Conservation (phyloP, 2,329 filamentous ascomycete genomes). For the Colletotrichum viniferum region DNA sequence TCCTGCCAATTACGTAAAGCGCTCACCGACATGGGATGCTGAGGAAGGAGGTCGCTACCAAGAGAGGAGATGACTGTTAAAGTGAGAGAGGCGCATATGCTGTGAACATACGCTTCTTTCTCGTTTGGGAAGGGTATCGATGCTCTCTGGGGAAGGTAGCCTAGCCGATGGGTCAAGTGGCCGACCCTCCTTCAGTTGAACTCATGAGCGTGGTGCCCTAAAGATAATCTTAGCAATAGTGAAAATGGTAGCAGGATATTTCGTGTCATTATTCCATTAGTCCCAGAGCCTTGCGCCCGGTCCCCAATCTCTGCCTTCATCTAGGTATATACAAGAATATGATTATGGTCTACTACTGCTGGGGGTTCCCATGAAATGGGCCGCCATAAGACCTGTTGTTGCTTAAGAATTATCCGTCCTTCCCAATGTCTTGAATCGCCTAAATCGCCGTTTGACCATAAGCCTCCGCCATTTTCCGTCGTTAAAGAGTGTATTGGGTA, state of each 20-base stretch:
- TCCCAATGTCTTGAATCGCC: background rate
- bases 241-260: background rate
- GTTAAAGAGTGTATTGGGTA: conserved; percentile 9
- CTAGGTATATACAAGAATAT: conserved; percentile 10
- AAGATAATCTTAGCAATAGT: too few relatives aligned
- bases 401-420: background rate
- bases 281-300: background rate
- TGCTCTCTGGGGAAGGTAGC: background rate
- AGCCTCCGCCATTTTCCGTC: background rate
- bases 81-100: background rate
- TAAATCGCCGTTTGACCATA: background rate
- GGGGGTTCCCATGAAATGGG: background rate
- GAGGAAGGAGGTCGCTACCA: background rate
- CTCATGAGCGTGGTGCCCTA: too few relatives aligned
- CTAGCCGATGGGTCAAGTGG: background rate
- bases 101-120: background rate
- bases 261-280: background rate
- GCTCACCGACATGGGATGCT: background rate
- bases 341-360: background rate
- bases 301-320: background rate
- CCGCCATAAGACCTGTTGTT: background rate
- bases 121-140: fast-evolving
- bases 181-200: background rate
- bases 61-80: background rate
- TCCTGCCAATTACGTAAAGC: background rate